Base-by-base conservation (phyloP, 1,284 basidiomycete genomes). In the Irpex sp. region DNA sequence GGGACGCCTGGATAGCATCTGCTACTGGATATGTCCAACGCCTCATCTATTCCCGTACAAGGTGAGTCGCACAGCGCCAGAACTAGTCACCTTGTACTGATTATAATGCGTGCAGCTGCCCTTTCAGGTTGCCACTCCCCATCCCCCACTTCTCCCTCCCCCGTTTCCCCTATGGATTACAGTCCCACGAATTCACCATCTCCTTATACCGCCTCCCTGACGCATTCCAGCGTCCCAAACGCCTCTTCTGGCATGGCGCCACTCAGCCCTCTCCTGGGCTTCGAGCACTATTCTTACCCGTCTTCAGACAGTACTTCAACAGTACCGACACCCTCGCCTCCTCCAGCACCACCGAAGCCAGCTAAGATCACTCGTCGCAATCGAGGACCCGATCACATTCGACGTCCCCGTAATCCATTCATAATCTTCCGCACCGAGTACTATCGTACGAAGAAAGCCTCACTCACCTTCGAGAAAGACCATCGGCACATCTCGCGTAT, bases 331-430 rank as follows among this genome's bases (percentile, higher is more conserved):
- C n/a, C n/a, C 22, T 67, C 45, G n/a, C 49, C 38, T 27, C 62
- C 58, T n/a, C 45, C 45, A 13, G 13, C 45, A 6, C 45, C 45
- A 49, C 45, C 64, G 43, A 18, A 66, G 68, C 32, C 74, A 66
- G 58, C 67, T 67, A 66, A 66, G 43, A 54, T 65, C 44, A 44
- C 74, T 78, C 4, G 85, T 83, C 27, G 62, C 11, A 64, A 43
- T 43, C 62, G 62, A 9, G 24, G 27, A 11, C 62, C 62, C 10
- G 24, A 42, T 18, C 94, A 96, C 79, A 89, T 97, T 71, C 93
- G 94, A 43, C 91, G 96, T 3, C 95, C 96, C 0, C 88, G 91
- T 22, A 97, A 97, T 79, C 92, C 95, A 1, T 97, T 97, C 83
- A 96, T 97, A 74, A 87, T 96, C 76, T 97, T 94, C 81, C 89